Evolutionary conservation across 305 asterid species (phyloP), one percentile per base, ranked within the genome.

Genomic region (Fraxinus latifolia): DNA sequence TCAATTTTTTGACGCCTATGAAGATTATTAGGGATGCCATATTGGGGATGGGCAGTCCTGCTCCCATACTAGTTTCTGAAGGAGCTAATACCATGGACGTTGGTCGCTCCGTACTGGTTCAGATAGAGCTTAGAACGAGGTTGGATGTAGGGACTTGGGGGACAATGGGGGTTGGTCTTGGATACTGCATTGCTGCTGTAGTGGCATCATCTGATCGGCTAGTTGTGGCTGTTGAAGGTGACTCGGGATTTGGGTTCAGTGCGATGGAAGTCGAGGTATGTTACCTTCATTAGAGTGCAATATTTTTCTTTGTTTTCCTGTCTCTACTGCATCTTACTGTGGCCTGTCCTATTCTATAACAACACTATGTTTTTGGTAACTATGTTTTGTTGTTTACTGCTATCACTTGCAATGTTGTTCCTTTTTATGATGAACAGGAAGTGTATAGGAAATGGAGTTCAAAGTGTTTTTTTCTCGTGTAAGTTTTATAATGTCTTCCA

Each of bases 81-180:
- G 97, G 98, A 15, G 97, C 98, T 7, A 95, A 93, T 78, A 93
- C 97, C 1, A 93, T 95, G 97, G 98, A 95, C 80, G 90, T 95
- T 71, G 97, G 98, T n/a, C 85, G 98, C 11, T 77, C 95, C 0
- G 95, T 93, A 6, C 86, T 93, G 80, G 95, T 95, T 83, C 97
- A 93, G 79, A 93, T 90, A 0, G 98, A 95, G 85, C 97, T 97
- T 8, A 88, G 98, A 84, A 93, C 97, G 25, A 89, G 98, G 90
- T 84, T 94, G 92, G 98, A 93, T 89, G 97, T 97, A 0, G 98
- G 98, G 87, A 95, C 98, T 8, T 95, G 97, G 97, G 98, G 98
- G 79, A 94, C 98, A 23, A 93, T 93, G 98, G 98, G 98, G 36
- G 95, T 94, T 73, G 98, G 98, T 44, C 95, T 94, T 53, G 98